Base-by-base conservation (phyloP, 768 basidiomycete genomes). In the Termitomyces sp. region DNA sequence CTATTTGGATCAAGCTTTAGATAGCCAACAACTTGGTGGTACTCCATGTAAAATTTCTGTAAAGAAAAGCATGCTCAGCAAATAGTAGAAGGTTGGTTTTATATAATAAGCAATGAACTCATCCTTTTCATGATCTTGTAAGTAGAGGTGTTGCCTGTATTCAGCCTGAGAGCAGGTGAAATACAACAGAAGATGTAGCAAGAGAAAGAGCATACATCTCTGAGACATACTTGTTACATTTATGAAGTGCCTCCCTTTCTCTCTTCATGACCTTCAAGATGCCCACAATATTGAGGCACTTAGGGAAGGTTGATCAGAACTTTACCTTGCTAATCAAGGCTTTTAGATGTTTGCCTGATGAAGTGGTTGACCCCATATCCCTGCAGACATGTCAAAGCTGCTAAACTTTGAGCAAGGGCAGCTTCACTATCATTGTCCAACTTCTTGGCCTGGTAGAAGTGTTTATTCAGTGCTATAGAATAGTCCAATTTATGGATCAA, bases 11-110 rank as follows among this genome's bases (percentile, higher is more conserved):
- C 43, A n/a, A 49, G 34, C 31, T 60, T 55, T 0, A 65, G 56
- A 49, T 58, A 69, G 0, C 40, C 53, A 15, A 68, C 63, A 0
- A 45, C 59, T 1, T 59, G 15, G 0, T 60, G 36, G 40, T 66
- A 65, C 29, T 68, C 62, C 9, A 66, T 50, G 45, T 69, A 69
- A 36, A 69, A 68, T 11, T 56, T 40, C 42, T 56, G 42, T 47
- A 47, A 5, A 11, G 7, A 46, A 0, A 25, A 25, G 1, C 20
- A 25, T 25, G 4, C 20, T 11, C 20, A 10, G 12, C 10, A 11
- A 15, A 25, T 29, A 9, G 48, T 25, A 2, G 7, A 48, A 48
- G 20, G 20, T 25, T 25, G 20, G 8, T 20, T 12, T 25, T 25
- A 25, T 25, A 25, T 25, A 25, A 25, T 25, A 25, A 25, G 20